Percentiles rank a stretch among this genome's conserved stretches.
Evolutionary conservation across 2,329 filamentous ascomycete genomes (phyloP).

Genomic region (Fusarium sp.): DNA sequence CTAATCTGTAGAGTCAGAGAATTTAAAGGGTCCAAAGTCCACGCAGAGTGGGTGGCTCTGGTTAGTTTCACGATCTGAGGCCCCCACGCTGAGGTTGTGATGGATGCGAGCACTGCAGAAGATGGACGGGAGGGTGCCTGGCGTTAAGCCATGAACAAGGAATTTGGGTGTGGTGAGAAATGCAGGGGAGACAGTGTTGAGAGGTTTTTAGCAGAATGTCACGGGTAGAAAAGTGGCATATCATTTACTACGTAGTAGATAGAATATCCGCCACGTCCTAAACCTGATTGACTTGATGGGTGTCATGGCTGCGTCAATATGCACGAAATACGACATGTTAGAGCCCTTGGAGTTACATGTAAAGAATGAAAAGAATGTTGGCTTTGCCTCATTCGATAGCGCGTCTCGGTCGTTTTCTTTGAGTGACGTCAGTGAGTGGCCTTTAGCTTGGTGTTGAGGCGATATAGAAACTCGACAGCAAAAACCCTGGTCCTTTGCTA

Average conservation of each 20-base stretch:
- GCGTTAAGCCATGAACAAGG: slow-evolving; percentile 14
- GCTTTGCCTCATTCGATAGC: slow-evolving; percentile 18
- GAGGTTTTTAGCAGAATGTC: slow-evolving; percentile 1
- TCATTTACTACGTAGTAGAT: too few relatives aligned
- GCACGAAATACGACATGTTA: slow-evolving; percentile 14
- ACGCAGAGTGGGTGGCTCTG: not conserved
- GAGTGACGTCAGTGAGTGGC: slow-evolving; percentile 38
- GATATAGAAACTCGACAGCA: not conserved
- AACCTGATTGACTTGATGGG: slow-evolving; percentile 1
- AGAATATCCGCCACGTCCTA: slow-evolving; percentile 13
- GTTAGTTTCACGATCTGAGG: slow-evolving; percentile 33
- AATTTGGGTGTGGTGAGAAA: slow-evolving; percentile 3
- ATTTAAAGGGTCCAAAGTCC: slow-evolving; percentile 9
- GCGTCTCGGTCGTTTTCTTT: slow-evolving; percentile 21
- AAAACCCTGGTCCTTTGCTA: not conserved
- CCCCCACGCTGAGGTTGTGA: slow-evolving; percentile 20
- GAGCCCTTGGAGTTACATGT: too few relatives aligned
- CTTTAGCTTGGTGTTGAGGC: not conserved
- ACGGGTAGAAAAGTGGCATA: slow-evolving; percentile 13
- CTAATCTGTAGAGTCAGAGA: slow-evolving; percentile 5
- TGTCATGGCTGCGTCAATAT: slow-evolving; percentile 10
- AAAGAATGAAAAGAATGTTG: slow-evolving; percentile 10
- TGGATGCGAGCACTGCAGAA: slow-evolving; percentile 11
- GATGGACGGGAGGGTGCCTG: slow-evolving; percentile 32
- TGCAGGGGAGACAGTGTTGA: slow-evolving; percentile 25